These are phyloP conservation scores for Echites panduratus DNA, from an alignment of 257 asterid species.

Conservation along the genomic window DNA sequence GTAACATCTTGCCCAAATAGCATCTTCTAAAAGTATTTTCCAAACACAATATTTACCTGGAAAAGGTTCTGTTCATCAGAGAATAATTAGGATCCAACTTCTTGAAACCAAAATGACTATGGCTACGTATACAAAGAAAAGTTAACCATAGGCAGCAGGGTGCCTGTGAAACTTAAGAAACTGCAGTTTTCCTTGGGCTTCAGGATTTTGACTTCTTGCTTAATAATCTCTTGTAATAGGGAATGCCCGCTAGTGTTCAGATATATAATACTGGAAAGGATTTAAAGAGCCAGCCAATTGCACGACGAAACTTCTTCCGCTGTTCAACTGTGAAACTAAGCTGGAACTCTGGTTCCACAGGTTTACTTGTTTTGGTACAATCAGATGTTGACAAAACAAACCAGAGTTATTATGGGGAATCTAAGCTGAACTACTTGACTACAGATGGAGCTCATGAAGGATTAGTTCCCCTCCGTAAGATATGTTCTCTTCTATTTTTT, in stretches of 20 bases:
- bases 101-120: not conserved
- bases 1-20: not conserved
- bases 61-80: not conserved
- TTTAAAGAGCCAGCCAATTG: slow-evolving; percentile 68
- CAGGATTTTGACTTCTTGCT: slow-evolving; percentile 12
- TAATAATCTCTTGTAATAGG: slow-evolving; percentile 42
- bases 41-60: not conserved
- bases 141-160: not conserved
- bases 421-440: slow-evolving; percentile 88
- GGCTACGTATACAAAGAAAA: not conserved
- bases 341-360: slow-evolving; percentile 83
- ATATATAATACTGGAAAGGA: slow-evolving; percentile 70
- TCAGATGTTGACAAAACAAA: slow-evolving; percentile 98
- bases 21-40: not conserved
- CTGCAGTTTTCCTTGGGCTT: not conserved
- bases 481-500: slow-evolving; percentile 2
- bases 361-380: slow-evolving; percentile 81
- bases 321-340: slow-evolving; percentile 84
- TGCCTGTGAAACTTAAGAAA: not conserved
- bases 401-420: slow-evolving; percentile 96
- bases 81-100: not conserved
- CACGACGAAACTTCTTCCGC: slow-evolving; percentile 89
- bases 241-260: slow-evolving; percentile 97
- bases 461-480: slow-evolving; percentile 82
- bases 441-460: slow-evolving; percentile 91